A percentile compares a stretch with the other conserved stretches of the same genome.
These are phyloP conservation scores for Pisolithus microcarpus DNA, from an alignment of 768 basidiomycete genomes.

Conservation along the genomic window DNA sequence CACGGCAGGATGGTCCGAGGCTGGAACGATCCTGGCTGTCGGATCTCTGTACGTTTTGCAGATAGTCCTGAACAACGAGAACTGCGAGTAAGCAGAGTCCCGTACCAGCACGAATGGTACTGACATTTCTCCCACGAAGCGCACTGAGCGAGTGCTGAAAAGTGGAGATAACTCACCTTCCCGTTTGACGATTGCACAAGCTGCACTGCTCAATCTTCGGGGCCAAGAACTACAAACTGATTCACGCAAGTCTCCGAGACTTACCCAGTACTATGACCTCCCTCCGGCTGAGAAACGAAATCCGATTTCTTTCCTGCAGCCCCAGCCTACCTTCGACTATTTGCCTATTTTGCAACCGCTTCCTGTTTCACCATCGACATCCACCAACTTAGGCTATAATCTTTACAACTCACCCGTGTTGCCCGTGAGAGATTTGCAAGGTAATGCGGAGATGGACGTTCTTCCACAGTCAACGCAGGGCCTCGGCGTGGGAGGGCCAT, in stretches of 20 bases:
- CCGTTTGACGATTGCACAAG: constrained; percentile 70
- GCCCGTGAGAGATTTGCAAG: constrained; percentile 11
- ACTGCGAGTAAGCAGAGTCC: constrained; percentile 46
- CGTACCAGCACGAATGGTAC: not conserved
- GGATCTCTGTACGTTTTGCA: constrained; percentile 75
- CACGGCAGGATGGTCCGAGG: constrained; percentile 78
- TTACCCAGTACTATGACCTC: constrained; percentile 9
- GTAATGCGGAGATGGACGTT: constrained; percentile 34
- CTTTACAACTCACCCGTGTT: constrained; percentile 12
- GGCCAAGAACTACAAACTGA: constrained; percentile 46
- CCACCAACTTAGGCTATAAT: constrained; percentile 16
- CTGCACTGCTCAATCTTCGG: constrained; percentile 66
- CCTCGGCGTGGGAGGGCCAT: constrained; percentile 14
- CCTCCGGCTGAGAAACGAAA: constrained; percentile 4
- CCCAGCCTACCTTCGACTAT: constrained; percentile 1
- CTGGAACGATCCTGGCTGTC: constrained; percentile 67
- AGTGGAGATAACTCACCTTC: constrained; percentile 59
- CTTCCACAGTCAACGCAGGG: constrained; percentile 31
- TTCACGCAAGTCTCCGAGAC: constrained; percentile 1
- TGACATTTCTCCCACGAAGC: constrained; percentile 32
- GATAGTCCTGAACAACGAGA: constrained; percentile 75
- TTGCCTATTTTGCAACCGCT: constrained; percentile 1
- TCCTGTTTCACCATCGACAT: constrained; percentile 13
- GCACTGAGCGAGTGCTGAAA: constrained; percentile 50
- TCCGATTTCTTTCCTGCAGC: constrained; percentile 1